Evolutionary conservation across 2,329 filamentous ascomycete genomes (phyloP).

Genomic region (Hymenoscyphus salicellus): DNA sequence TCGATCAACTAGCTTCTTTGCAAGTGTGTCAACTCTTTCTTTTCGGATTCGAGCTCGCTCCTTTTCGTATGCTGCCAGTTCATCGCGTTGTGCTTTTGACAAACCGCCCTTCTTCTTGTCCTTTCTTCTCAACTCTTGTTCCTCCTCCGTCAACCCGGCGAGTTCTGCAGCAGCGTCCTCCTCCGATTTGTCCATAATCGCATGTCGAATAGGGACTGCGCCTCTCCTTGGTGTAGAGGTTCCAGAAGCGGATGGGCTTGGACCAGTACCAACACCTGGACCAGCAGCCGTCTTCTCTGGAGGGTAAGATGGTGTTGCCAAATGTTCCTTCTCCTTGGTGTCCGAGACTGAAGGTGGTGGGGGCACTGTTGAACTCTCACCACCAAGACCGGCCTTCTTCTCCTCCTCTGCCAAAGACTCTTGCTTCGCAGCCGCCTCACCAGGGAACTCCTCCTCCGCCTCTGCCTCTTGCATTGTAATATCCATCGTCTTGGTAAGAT

Average conservation of each 20-base stretch:
- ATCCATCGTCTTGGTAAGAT: conserved; percentile 96
- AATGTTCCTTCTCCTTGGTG: conserved; percentile 17
- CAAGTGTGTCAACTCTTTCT: conserved; percentile 82
- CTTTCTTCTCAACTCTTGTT: conserved; percentile 73
- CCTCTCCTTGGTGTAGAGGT: conserved; percentile 42
- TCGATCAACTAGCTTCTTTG: conserved; percentile 81
- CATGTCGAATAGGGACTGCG: conserved; percentile 71
- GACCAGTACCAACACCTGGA: background rate
- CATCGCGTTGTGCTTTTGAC: conserved; percentile 88
- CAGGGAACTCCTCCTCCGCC: conserved; percentile 51
- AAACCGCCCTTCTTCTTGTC: conserved; percentile 87
- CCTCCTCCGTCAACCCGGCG: conserved; percentile 65
- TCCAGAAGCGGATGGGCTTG: conserved; percentile 35
- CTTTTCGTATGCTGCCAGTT: conserved; percentile 81
- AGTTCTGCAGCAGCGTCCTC: conserved; percentile 67
- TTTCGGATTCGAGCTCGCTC: conserved; percentile 82
- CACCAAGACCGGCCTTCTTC: conserved; percentile 13
- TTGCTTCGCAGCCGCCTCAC: conserved; percentile 54
- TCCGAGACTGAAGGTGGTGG: conserved; percentile 27
- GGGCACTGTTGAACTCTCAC: conserved; percentile 12
- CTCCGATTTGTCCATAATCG: conserved; percentile 84
- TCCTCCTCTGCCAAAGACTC: conserved; percentile 43
- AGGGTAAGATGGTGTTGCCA: conserved; percentile 18
- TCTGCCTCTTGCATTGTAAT: conserved; percentile 84
- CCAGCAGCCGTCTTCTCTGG: conserved; percentile 26